Conservation (phyloP, 257 asterid genomes). For the Fraxinus americana region DNA sequence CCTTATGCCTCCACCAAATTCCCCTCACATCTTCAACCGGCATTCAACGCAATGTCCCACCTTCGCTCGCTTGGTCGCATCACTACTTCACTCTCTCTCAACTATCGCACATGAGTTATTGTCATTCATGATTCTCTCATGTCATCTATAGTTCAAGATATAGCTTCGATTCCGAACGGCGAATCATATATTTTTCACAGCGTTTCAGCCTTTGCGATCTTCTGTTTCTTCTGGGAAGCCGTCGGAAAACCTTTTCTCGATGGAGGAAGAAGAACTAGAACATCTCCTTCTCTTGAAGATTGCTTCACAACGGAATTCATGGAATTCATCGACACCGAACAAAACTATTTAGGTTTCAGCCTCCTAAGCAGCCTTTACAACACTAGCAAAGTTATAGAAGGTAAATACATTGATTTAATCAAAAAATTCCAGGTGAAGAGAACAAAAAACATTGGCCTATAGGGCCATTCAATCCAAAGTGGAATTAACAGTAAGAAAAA, state of each 20-base stretch:
- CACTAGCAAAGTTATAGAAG: constrained; percentile 44
- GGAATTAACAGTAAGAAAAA: not conserved
- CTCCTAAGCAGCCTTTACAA: constrained; percentile 54
- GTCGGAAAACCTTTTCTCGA: constrained; percentile 32
- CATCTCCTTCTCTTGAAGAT: constrained; percentile 37
- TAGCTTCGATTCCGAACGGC: constrained; percentile 26
- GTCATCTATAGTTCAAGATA: constrained; percentile 50
- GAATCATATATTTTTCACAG: constrained; percentile 54
- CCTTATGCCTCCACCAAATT: constrained; percentile 46
- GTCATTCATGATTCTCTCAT: constrained; percentile 59
- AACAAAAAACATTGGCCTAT: constrained; percentile 45
- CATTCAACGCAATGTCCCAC: constrained; percentile 28
- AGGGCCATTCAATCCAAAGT: constrained; percentile 68
- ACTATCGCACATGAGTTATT: constrained; percentile 25
- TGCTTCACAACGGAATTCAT: constrained; percentile 46
- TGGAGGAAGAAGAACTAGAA: constrained; percentile 19
- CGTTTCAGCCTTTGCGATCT: constrained; percentile 42
- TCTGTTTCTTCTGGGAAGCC: constrained; percentile 38
- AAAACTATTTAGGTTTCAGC: not conserved
- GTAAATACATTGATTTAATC: constrained; percentile 36
- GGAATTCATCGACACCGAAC: constrained; percentile 27
- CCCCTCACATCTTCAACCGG: constrained; percentile 59
- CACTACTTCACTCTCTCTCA: constrained; percentile 34
- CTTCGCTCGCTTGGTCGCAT: constrained; percentile 50
- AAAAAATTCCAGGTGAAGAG: constrained; percentile 13